Percentiles rank a stretch among this genome's conserved stretches.
These are phyloP conservation scores for Helotiales sp. DNA, from an alignment of 2,329 filamentous ascomycete genomes.

Conservation along the genomic window DNA sequence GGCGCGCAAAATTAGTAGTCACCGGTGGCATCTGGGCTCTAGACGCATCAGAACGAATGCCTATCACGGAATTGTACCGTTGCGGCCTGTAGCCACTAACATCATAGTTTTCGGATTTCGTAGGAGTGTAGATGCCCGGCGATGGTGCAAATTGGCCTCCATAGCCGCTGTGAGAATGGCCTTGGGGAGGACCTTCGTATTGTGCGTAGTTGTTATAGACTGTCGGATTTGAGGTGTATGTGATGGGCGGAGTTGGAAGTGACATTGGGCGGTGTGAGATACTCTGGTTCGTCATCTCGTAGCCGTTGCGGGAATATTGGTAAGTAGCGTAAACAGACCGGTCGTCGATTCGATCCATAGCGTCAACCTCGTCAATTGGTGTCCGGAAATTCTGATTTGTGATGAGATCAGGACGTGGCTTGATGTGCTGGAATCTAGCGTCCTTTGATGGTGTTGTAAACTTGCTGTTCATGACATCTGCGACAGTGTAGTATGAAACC, in stretches of 20 bases:
- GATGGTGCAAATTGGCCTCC: conserved; percentile 32
- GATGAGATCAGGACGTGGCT: conserved; percentile 62
- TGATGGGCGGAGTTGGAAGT: conserved; percentile 38
- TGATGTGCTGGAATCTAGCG: conserved; percentile 53
- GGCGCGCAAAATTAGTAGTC: conserved; percentile 31
- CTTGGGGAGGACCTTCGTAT: conserved; percentile 35
- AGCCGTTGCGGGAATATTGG: conserved; percentile 35
- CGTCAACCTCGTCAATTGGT: conserved; percentile 65
- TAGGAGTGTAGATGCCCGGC: conserved; percentile 34
- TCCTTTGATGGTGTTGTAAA: conserved; percentile 64
- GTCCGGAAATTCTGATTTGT: conserved; percentile 69
- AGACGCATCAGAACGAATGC: conserved; percentile 29
- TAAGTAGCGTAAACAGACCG: conserved; percentile 37
- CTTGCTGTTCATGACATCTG: conserved; percentile 68
- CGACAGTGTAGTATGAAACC: conserved; percentile 85
- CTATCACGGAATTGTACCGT: conserved; percentile 36
- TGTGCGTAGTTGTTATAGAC: conserved; percentile 34
- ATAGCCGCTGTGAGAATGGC: conserved; percentile 25
- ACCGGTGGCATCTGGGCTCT: conserved; percentile 33
- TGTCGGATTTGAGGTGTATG: conserved; percentile 29
- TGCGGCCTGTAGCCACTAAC: conserved; percentile 33
- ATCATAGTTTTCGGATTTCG: conserved; percentile 37
- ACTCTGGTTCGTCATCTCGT: conserved; percentile 41
- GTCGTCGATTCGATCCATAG: conserved; percentile 40
- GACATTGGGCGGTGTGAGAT: conserved; percentile 39